Evolutionary conservation across 106 monocot species (phyloP).

Genomic region (Dendrobium officinale): DNA sequence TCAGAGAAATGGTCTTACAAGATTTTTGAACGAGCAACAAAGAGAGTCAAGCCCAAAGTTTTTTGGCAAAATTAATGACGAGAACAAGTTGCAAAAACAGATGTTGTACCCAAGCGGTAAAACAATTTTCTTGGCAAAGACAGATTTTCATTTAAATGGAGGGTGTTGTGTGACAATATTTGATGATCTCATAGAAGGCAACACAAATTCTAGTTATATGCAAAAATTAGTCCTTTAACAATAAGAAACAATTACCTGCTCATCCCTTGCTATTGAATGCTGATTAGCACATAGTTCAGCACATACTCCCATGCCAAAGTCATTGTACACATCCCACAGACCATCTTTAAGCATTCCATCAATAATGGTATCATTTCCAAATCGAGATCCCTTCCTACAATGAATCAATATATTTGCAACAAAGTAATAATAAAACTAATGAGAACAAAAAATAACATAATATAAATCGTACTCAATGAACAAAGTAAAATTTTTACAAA

Average conservation of each 20-base stretch:
- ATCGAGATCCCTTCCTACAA: conserved; percentile 89
- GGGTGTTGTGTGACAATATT: not conserved
- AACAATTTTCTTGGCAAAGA: not conserved
- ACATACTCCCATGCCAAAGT: conserved; percentile 90
- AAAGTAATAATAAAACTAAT: not conserved
- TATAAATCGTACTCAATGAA: not conserved
- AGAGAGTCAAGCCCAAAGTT: not conserved
- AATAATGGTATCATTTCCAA: conserved; percentile 87
- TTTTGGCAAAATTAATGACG: not conserved
- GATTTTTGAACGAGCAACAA: not conserved
- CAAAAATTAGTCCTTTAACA: not conserved
- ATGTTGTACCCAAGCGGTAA: not conserved
- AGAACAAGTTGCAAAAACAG: not conserved
- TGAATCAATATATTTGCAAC: not conserved
- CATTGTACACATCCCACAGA: conserved; percentile 91
- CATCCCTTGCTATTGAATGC: conserved; percentile 75
- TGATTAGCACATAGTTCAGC: conserved; percentile 89
- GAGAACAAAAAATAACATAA: not conserved
- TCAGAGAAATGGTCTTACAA: not conserved
- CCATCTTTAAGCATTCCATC: conserved; percentile 99
- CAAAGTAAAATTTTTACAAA: not conserved
- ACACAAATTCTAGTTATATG: not conserved
- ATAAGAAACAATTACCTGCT: conserved; percentile 54
- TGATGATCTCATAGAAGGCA: not conserved
- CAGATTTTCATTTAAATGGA: not conserved